These are phyloP conservation scores for Mollisiaceae sp. DNA, from an alignment of 2,329 filamentous ascomycete genomes.

Conservation along the genomic window DNA sequence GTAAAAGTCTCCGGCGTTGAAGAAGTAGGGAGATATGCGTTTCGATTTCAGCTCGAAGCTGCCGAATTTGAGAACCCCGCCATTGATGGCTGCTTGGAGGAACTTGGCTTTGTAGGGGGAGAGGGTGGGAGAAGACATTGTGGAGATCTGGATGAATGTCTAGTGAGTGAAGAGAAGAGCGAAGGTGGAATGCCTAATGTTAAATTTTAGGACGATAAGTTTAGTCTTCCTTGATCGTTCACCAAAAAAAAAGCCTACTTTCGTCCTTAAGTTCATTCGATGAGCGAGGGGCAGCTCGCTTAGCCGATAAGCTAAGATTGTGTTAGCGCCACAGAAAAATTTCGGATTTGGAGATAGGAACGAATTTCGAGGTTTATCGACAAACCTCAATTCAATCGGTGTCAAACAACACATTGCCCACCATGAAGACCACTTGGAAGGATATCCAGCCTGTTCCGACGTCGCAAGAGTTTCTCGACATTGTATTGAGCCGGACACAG, in stretches of 20 bases:
- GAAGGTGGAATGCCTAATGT: neutral
- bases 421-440: slow-evolving; percentile 70
- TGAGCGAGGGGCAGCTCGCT: slow-evolving; percentile 16
- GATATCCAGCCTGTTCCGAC: slow-evolving; percentile 89
- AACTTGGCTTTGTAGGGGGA: slow-evolving; percentile 74
- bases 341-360: neutral
- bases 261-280: neutral
- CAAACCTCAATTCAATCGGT: slow-evolving; percentile 2
- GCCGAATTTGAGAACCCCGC: slow-evolving; percentile 79
- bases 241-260: neutral
- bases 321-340: slow-evolving; percentile 17
- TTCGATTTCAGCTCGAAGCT: slow-evolving; percentile 91
- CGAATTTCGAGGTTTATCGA: neutral
- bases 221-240: neutral
- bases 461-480: slow-evolving; percentile 95
- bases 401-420: slow-evolving; percentile 38
- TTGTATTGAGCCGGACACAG: slow-evolving; percentile 93
- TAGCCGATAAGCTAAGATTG: slow-evolving; percentile 27
- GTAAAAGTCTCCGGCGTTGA: slow-evolving; percentile 94
- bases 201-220: neutral
- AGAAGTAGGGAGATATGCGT: slow-evolving; percentile 93
- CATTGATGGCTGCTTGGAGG: slow-evolving; percentile 69
- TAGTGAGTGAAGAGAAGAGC: neutral
- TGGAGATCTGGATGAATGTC: slow-evolving; percentile 9
- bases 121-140: slow-evolving; percentile 46